Evolutionary conservation across 2,329 filamentous ascomycete species (phyloP).

Genomic region (Ophiostoma piceae): DNA sequence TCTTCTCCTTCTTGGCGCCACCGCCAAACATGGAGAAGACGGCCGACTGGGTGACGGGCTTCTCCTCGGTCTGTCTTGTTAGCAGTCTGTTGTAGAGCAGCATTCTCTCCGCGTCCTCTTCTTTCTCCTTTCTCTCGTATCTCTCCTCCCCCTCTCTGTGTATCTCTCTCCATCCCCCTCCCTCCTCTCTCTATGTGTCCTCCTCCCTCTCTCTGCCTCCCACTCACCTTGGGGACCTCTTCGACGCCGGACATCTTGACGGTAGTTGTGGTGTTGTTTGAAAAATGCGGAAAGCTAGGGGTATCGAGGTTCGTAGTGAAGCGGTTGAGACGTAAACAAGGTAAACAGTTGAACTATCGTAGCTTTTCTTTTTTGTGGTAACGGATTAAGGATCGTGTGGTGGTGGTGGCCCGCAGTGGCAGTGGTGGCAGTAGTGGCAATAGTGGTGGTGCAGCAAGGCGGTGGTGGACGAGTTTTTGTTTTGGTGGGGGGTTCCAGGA

Average conservation of each 20-base stretch:
- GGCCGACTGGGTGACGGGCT: conserved; percentile 53
- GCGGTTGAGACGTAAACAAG: neutral
- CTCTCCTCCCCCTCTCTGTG: neutral
- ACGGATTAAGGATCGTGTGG: conserved; percentile 4
- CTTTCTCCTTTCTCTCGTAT: neutral
- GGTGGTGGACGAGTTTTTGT: conserved; percentile 16
- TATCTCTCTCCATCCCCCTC: neutral
- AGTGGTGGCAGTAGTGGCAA: neutral
- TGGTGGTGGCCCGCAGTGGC: conserved; percentile 4
- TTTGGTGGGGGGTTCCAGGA: conserved; percentile 8
- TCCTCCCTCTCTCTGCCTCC: neutral
- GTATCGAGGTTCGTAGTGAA: neutral
- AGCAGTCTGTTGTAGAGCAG: neutral
- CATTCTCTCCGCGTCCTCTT: neutral
- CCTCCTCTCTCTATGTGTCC: neutral
- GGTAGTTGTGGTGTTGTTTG: conserved; percentile 9
- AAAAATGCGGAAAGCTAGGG: neutral
- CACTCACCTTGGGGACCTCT: conserved; percentile 27
- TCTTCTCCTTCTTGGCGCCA: conserved; percentile 94
- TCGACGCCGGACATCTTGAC: conserved; percentile 34
- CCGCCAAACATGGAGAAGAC: conserved; percentile 99
- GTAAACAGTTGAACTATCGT: neutral
- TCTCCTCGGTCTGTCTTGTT: conserved; percentile 29
- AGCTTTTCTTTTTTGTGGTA: conserved; percentile 6
- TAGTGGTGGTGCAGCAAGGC: neutral